Conservation (phyloP, 192 early-diverging fungal species). For the Mycoemilia scoparia region DNA sequence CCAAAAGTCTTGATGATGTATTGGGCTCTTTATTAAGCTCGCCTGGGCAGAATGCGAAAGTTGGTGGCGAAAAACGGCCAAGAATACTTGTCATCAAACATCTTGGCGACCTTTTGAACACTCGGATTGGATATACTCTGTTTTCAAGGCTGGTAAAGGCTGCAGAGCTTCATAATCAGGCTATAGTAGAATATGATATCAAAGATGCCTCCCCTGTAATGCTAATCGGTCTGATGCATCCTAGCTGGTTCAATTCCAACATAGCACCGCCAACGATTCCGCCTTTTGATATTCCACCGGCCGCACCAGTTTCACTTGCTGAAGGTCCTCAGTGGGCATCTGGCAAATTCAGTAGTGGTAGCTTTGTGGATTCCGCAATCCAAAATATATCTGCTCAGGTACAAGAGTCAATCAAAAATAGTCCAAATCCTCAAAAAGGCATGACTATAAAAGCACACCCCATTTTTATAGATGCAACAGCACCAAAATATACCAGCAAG, state of each 20-base stretch:
- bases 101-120: constrained; percentile 26
- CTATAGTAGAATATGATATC: no score
- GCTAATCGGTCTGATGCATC: constrained; percentile 22
- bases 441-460: no score
- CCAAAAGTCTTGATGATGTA: constrained; percentile 12
- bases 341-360: no score
- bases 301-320: constrained; percentile 18
- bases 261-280: constrained; percentile 21
- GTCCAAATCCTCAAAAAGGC: no score
- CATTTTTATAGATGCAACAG: no score
- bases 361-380: no score
- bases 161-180: constrained; percentile 6
- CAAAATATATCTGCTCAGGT: no score
- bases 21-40: constrained; percentile 11
- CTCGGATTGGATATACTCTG: constrained; percentile 24
- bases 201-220: constrained; percentile 4
- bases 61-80: constrained; percentile 5
- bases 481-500: no score
- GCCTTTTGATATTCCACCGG: constrained; percentile 24
- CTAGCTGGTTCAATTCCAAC: constrained; percentile 22
- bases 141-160: constrained; percentile 14
- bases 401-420: no score
- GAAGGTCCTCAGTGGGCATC: no score
- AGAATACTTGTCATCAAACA: constrained; percentile 21
- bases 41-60: constrained; percentile 1